Evolutionary conservation across 768 basidiomycete species (phyloP).

Genomic region (Leccinum boreale): DNA sequence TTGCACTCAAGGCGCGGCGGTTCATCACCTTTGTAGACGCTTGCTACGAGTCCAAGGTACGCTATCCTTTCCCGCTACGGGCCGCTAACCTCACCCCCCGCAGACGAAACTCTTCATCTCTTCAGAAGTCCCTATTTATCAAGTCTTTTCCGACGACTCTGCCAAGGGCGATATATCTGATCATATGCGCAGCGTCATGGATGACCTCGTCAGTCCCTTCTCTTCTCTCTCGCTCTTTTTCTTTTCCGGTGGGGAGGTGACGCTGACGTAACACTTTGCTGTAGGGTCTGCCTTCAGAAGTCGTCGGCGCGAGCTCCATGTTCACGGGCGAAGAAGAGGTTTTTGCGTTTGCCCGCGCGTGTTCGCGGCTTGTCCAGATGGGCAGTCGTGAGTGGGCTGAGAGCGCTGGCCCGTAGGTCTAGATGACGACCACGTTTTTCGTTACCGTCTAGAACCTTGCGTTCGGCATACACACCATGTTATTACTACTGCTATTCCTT

Average conservation of each 20-base stretch:
- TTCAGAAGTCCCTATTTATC: constrained; percentile 87
- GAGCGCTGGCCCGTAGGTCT: constrained; percentile 30
- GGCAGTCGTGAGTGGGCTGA: constrained; percentile 86
- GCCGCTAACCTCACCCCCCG: background rate
- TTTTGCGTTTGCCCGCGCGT: constrained; percentile 95
- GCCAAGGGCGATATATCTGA: constrained; percentile 53
- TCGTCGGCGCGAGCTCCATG: constrained; percentile 81
- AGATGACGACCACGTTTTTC: background rate
- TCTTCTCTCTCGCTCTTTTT: background rate
- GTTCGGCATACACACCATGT: background rate
- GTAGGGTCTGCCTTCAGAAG: constrained; percentile 74
- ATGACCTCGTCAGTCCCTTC: constrained; percentile 70
- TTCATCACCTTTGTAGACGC: constrained; percentile 99
- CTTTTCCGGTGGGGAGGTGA: background rate
- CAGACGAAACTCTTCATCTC: constrained; percentile 90
- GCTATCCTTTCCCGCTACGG: background rate
- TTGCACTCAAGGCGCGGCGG: constrained; percentile 63
- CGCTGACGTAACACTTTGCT: background rate
- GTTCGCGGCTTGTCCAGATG: constrained; percentile 84
- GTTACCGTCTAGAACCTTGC: background rate
- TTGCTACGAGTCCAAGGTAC: constrained; percentile 87
- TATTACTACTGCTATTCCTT: background rate
- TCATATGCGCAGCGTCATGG: constrained; percentile 93
- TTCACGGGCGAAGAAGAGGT: constrained; percentile 97
- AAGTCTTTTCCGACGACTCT: constrained; percentile 81